Evolutionary conservation across 345 rosid species (phyloP).

Genomic region (Acer saccharum): DNA sequence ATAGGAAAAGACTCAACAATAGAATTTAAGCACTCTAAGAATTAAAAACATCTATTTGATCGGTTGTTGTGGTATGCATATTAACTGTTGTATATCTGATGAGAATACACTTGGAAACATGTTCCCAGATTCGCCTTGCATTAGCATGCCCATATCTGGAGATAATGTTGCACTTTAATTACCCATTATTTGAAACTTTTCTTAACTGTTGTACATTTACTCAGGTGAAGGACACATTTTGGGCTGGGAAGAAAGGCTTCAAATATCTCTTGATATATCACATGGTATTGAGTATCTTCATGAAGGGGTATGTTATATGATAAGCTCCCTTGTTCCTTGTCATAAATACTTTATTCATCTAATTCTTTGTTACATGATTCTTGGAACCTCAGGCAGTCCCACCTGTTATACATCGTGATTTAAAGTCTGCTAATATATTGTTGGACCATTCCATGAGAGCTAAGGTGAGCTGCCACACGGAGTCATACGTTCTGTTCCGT

Average conservation of each 20-base stretch:
- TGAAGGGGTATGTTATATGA: conserved; percentile 66
- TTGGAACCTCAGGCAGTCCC: conserved; percentile 73
- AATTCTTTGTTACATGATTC: background rate
- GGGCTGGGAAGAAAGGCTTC: conserved; percentile 85
- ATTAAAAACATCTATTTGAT: background rate
- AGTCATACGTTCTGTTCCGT: background rate
- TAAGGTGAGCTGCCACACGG: conserved; percentile 49
- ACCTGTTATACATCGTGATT: conserved; percentile 91
- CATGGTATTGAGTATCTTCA: conserved; percentile 95
- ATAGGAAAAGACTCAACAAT: too few relatives aligned
- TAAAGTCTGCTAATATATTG: conserved; percentile 92
- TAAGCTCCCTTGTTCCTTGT: background rate
- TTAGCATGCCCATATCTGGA: background rate
- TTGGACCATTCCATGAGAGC: conserved; percentile 89
- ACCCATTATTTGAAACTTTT: background rate
- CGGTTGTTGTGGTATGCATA: background rate
- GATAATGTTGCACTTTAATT: background rate
- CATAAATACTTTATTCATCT: conserved; percentile 1
- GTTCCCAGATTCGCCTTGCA: background rate
- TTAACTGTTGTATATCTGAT: background rate
- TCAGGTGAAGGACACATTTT: conserved; percentile 53
- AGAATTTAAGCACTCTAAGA: too few relatives aligned
- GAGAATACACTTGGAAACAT: background rate
- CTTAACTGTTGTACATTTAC: conserved; percentile 8
- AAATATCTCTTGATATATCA: conserved; percentile 84